A percentile compares a stretch with the other conserved stretches of the same genome.
Conservation (phyloP, 768 basidiomycete genomes). For the Amanita muscaria region DNA sequence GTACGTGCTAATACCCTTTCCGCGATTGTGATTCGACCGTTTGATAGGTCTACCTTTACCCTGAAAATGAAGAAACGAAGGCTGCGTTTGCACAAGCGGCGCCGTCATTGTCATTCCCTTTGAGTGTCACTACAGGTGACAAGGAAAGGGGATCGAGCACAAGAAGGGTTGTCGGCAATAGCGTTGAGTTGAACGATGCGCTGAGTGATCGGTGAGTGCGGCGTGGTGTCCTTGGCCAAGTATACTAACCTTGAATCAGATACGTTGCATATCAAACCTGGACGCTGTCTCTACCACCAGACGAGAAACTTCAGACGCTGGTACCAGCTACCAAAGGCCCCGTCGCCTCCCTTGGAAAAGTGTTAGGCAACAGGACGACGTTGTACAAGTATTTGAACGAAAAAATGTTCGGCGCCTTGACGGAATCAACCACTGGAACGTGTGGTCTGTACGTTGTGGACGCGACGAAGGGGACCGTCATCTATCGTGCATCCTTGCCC, state of each 20-base stretch:
- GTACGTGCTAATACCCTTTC: conserved; percentile 29
- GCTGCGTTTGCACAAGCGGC: conserved; percentile 36
- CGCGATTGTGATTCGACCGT: neutral
- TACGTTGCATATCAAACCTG: conserved; percentile 56
- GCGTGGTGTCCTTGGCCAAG: neutral
- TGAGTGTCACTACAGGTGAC: conserved; percentile 29
- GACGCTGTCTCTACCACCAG: conserved; percentile 46
- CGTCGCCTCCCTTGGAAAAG: conserved; percentile 74
- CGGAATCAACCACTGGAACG: conserved; percentile 21
- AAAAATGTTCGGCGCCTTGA: conserved; percentile 60
- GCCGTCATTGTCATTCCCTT: conserved; percentile 45
- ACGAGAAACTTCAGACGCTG: conserved; percentile 50
- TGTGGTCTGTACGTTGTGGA: conserved; percentile 80
- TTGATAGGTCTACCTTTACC: conserved; percentile 55
- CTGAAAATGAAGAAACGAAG: conserved; percentile 40
- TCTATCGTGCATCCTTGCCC: conserved; percentile 60
- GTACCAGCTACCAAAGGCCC: conserved; percentile 38
- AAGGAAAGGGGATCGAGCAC: conserved; percentile 8
- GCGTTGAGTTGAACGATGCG: conserved; percentile 33
- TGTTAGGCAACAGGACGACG: conserved; percentile 79
- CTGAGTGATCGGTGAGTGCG: conserved; percentile 22
- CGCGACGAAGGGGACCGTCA: conserved; percentile 60
- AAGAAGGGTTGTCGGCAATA: conserved; percentile 49
- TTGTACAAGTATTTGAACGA: conserved; percentile 94
- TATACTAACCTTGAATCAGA: conserved; percentile 9